These are phyloP conservation scores for cucumber (Cucumis sativus) DNA, from an alignment of 306 rosid genomes.

Conservation along the genomic window Cucumber_9930_V3 NC_026656.2:1647501-1648000, in stretches of 20 bases:
- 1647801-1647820: conserved; percentile 47
- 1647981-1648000: conserved; percentile 59
- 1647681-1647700: not conserved
- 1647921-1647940: conserved; percentile 29
- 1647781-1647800: conserved; percentile 71
- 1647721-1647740: conserved; percentile 17
- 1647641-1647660: not conserved
- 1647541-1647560: not conserved
- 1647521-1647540: not conserved
- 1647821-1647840: conserved; percentile 50
- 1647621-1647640: not conserved
- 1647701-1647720: not conserved
- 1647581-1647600: not conserved
- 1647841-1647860: conserved; percentile 48
- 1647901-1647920: conserved; percentile 16
- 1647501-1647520: not conserved
- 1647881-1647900: conserved; percentile 12
- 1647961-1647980: conserved; percentile 56
- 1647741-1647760: conserved; percentile 49
- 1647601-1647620: not conserved
- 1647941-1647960: conserved; percentile 83
- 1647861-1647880: conserved; percentile 16
- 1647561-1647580: not conserved
- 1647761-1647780: conserved; percentile 35
- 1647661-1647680: not conserved